These are phyloP conservation scores for Penicillium turbatum DNA, from an alignment of 495 filamentous ascomycete genomes.

Conservation along the genomic window DNA sequence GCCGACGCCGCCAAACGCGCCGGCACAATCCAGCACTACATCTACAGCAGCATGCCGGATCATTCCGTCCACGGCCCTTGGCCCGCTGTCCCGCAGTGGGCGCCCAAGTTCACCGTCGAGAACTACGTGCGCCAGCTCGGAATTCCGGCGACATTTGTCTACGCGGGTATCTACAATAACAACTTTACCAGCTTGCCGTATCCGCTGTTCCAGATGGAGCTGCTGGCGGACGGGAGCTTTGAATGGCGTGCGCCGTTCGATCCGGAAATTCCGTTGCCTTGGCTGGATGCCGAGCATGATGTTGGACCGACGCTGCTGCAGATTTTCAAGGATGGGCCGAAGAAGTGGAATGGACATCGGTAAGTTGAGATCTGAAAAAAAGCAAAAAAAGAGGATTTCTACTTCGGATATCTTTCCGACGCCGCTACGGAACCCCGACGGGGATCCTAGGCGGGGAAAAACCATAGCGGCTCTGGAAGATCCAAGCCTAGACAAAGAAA, in stretches of 20 bases:
- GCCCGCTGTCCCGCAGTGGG: conserved; percentile 85
- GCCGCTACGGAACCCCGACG: background rate
- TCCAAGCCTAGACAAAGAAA: background rate
- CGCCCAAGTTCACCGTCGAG: conserved; percentile 85
- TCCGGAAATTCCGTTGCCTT: conserved; percentile 81
- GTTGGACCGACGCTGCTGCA: conserved; percentile 92
- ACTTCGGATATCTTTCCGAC: background rate
- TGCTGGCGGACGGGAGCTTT: conserved; percentile 77
- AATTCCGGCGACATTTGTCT: conserved; percentile 85
- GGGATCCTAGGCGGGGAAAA: background rate
- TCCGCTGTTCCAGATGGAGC: conserved; percentile 90
- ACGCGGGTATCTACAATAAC: conserved; percentile 97
- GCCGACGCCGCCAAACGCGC: conserved; percentile 86
- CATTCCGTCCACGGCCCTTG: conserved; percentile 74
- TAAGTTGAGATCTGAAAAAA: conserved; percentile 36
- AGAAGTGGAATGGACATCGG: conserved; percentile 81
- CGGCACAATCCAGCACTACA: conserved; percentile 75
- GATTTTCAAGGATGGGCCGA: conserved; percentile 87
- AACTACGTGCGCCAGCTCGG: conserved; percentile 81
- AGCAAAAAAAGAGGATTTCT: too few species aligned
- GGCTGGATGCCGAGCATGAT: conserved; percentile 96
- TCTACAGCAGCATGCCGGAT: conserved; percentile 97
- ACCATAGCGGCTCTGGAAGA: too few species aligned
- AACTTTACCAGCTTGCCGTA: conserved; percentile 95
- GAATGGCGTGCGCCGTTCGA: conserved; percentile 94